Conservation (phyloP, 441 rosid species). For the Eutrema salsugineum region DNA sequence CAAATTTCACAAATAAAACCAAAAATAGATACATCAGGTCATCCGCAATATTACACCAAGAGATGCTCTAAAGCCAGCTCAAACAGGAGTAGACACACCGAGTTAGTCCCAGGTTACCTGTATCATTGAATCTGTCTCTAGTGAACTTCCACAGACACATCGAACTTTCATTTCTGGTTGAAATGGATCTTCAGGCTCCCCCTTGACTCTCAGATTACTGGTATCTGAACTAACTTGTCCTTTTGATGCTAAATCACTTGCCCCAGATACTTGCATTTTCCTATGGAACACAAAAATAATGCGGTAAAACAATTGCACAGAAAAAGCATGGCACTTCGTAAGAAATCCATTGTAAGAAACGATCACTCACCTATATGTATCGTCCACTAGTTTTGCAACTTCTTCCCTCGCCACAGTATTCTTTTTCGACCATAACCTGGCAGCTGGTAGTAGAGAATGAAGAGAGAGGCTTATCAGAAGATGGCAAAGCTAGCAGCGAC, state of each 20-base stretch:
- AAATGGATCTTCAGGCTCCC: slow-evolving; percentile 55
- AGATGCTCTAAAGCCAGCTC: not conserved
- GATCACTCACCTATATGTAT: slow-evolving; percentile 66
- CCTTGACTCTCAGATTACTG: slow-evolving; percentile 60
- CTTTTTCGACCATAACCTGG: slow-evolving; percentile 72
- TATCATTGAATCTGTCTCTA: slow-evolving; percentile 74
- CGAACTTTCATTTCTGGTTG: slow-evolving; percentile 68
- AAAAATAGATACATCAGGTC: not conserved
- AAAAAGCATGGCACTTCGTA: not conserved
- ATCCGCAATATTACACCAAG: not conserved
- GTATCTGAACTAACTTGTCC: slow-evolving; percentile 68
- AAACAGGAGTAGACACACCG: not conserved
- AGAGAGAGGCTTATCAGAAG: slow-evolving; percentile 11
- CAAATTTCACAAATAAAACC: not conserved
- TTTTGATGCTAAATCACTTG: slow-evolving; percentile 86
- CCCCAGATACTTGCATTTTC: slow-evolving; percentile 94
- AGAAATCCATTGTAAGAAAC: not conserved
- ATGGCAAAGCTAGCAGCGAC: not conserved
- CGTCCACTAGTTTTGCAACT: slow-evolving; percentile 87
- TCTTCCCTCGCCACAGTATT: slow-evolving; percentile 68
- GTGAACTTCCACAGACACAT: slow-evolving; percentile 86
- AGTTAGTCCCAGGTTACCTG: slow-evolving; percentile 40
- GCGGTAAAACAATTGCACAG: not conserved
- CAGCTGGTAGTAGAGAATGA: slow-evolving; percentile 34
- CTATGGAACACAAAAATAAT: slow-evolving; percentile 37